Conservation (phyloP, 23 red algal genomes). For the Gracilaria domingensis region DNA sequence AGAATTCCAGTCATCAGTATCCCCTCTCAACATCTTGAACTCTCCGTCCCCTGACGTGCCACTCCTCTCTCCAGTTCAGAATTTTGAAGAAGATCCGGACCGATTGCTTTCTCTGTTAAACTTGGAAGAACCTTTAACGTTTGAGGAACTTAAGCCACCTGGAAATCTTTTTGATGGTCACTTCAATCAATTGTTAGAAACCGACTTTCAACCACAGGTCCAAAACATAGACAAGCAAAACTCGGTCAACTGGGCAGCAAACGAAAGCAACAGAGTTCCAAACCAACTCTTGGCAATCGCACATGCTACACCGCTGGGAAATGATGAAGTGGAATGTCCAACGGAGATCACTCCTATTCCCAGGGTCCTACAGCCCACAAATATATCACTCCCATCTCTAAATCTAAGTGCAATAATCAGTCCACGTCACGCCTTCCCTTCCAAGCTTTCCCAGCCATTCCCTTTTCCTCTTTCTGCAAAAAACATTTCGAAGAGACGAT, state of each 20-base stretch:
- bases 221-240: neutral
- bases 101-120: neutral
- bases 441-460: neutral
- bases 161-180: neutral
- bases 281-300: neutral
- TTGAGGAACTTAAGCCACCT: neutral
- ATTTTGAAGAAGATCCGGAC: neutral
- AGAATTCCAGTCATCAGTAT: neutral
- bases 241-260: neutral
- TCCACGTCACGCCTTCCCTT: neutral
- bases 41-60: neutral
- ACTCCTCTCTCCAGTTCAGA: neutral
- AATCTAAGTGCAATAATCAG: conserved; percentile 1
- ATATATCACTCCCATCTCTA: neutral
- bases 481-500: neutral
- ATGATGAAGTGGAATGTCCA: neutral
- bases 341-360: conserved; percentile 1
- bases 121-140: neutral
- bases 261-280: neutral
- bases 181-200: neutral
- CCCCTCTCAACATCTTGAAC: neutral
- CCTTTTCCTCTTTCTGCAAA: neutral
- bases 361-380: neutral
- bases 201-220: neutral
- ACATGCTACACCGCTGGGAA: neutral